Base-by-base conservation (phyloP, 306 rosid species). In the Pyrus betulifolia region DNA sequence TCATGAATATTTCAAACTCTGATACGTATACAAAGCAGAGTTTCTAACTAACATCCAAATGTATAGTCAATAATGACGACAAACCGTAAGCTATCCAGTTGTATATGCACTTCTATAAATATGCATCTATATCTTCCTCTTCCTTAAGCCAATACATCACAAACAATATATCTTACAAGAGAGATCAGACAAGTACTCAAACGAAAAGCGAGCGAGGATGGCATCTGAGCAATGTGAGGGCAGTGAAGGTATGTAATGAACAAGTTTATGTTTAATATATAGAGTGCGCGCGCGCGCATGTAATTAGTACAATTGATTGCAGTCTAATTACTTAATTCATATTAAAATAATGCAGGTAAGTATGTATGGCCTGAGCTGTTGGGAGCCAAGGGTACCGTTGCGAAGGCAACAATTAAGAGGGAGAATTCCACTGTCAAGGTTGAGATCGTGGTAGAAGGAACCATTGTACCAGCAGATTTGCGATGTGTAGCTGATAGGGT, bases 321-420 rank as follows among this genome's bases (percentile, higher is more conserved):
- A 46, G 6, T 25, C 28, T 11, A 5, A 15, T 60, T 25, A 23
- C 13, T 25, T 59, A 11, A 57, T 57, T n/a, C 61, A 8, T 57
- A 11, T 59, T n/a, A 23, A n/a, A 8, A 6, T 11, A 11, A 27
- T 65, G 69, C 8, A 65, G 69, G 91, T 45, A 90, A 90, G 76
- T 70, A 51, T 27, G 75, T 89, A 12, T 88, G 96, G 93, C 82
- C 87, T 1, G 93, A 88, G 77, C 77, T 88, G 74, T 69, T 88
- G 21, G 93, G 91, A 19, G 67, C 52, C 23, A 11, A 80, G 4
- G 91, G 87, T 70, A 60, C 71, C 38, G 79, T 49, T 30, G 93
- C 89, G 9, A 64, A 58, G 72, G 69, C 58, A 74, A 81, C 66
- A 13, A 76, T 87, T 27, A 62, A 70, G 78, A 77, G 62, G 18